Evolutionary conservation across 768 basidiomycete genomes (phyloP).

Genomic region (Tephrocybe sp.): DNA sequence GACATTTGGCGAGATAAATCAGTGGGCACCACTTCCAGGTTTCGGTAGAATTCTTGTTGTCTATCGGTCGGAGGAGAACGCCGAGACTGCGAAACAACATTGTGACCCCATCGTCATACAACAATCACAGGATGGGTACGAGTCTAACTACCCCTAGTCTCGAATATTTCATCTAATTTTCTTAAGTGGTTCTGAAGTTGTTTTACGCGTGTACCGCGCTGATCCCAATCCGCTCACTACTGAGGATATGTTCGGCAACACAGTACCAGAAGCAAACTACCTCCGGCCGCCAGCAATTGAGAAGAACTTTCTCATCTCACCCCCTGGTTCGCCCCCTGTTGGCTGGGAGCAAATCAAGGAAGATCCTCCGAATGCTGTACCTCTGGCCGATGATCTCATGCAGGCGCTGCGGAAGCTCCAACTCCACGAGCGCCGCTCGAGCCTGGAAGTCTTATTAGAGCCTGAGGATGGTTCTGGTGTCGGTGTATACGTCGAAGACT

Average conservation of each 20-base stretch:
- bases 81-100: constrained; percentile 63
- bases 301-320: constrained; percentile 97
- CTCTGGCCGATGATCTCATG: constrained; percentile 88
- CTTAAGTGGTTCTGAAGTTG: constrained; percentile 42
- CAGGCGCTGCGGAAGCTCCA: constrained; percentile 74
- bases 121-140: constrained; percentile 51
- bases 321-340: constrained; percentile 95
- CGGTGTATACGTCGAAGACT: constrained; percentile 78
- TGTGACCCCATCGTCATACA: constrained; percentile 67
- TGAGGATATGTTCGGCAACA: constrained; percentile 22
- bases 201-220: constrained; percentile 71
- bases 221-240: constrained; percentile 65
- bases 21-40: constrained; percentile 85
- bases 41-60: constrained; percentile 86
- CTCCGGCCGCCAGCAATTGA: constrained; percentile 78
- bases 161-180: constrained; percentile 7
- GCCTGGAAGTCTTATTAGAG: constrained; percentile 61
- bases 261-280: constrained; percentile 48
- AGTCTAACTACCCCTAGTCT: constrained; percentile 17
- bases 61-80: constrained; percentile 61
- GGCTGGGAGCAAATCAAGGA: constrained; percentile 94
- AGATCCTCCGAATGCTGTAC: constrained; percentile 82
- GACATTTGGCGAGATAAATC: constrained; percentile 77
- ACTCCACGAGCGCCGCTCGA: constrained; percentile 41
- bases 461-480: constrained; percentile 72